phyloP scores from a whole-genome alignment of 257 asterid species.

The Nicotiana sylvestris region DNA sequence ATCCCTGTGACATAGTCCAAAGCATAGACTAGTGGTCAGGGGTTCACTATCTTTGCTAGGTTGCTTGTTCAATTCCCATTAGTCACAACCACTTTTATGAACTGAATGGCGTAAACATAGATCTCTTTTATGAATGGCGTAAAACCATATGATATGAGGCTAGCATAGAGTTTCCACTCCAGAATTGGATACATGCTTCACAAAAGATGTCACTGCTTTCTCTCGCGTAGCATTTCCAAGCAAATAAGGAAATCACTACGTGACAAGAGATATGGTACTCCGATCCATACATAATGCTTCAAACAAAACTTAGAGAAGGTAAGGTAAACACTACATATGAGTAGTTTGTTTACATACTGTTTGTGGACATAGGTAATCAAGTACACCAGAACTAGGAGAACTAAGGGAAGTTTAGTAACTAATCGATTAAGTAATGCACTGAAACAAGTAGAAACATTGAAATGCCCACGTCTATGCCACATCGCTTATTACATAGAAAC shows the following conservation, averaged over 20 bases:
- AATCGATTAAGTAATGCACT: background rate
- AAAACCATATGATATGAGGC: background rate
- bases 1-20: no score
- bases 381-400: background rate
- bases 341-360: background rate
- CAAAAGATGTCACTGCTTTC: background rate
- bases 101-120: no score
- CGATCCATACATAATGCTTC: background rate
- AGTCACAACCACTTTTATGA: no score
- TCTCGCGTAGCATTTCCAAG: background rate
- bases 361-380: background rate
- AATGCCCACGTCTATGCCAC: background rate
- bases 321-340: background rate
- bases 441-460: constrained; percentile 6
- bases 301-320: background rate
- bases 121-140: no score
- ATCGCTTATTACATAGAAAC: constrained; percentile 1
- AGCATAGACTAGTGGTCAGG: no score
- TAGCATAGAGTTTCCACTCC: background rate
- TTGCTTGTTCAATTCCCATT: no score
- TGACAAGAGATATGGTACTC: background rate
- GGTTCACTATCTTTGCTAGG: no score
- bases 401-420: background rate
- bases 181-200: background rate
- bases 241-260: background rate